Evolutionary conservation across 2,329 filamentous ascomycete species (phyloP).

Genomic region (Clonostachys solani): DNA sequence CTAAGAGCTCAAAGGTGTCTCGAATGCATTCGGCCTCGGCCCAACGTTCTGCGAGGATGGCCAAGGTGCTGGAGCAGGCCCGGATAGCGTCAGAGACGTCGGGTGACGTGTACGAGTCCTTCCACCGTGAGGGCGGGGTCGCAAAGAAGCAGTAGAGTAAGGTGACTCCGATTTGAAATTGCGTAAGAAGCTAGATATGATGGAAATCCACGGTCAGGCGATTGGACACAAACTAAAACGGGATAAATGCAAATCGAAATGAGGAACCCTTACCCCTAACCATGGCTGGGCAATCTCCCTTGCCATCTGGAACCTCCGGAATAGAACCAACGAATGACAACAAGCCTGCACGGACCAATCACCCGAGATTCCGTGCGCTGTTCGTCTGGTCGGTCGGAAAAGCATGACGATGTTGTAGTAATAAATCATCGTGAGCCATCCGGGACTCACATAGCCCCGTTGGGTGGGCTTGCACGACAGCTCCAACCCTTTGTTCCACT

Average conservation of each 20-base stretch:
- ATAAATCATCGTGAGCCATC: constrained; percentile 6
- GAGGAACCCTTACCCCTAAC: constrained; percentile 2
- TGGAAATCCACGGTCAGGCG: not conserved
- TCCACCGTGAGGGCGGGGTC: constrained; percentile 1
- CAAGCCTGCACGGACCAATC: constrained; percentile 4
- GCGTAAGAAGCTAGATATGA: constrained; percentile 1
- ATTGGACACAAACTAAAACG: not conserved
- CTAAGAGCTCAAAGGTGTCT: constrained; percentile 4
- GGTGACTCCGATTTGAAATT: constrained; percentile 5
- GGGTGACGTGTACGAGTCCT: constrained; percentile 1
- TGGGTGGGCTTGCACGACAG: not conserved
- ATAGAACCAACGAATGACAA: constrained; percentile 3
- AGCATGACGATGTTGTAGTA: constrained; percentile 5
- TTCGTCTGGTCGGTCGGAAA: constrained; percentile 1
- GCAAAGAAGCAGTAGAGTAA: constrained; percentile 5
- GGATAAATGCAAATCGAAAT: too few species aligned
- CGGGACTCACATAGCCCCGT: constrained; percentile 1
- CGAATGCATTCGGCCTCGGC: constrained; percentile 2
- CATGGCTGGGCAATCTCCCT: constrained; percentile 4
- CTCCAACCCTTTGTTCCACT: not conserved
- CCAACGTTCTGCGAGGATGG: constrained; percentile 5
- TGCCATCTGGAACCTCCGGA: constrained; percentile 4
- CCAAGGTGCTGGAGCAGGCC: constrained; percentile 4
- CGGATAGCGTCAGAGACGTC: constrained; percentile 5
- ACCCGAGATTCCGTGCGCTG: not conserved